Percentiles rank a stretch among this genome's conserved stretches.
phyloP scores from a whole-genome alignment of 106 monocot species.

The Gastrodia elata region DNA sequence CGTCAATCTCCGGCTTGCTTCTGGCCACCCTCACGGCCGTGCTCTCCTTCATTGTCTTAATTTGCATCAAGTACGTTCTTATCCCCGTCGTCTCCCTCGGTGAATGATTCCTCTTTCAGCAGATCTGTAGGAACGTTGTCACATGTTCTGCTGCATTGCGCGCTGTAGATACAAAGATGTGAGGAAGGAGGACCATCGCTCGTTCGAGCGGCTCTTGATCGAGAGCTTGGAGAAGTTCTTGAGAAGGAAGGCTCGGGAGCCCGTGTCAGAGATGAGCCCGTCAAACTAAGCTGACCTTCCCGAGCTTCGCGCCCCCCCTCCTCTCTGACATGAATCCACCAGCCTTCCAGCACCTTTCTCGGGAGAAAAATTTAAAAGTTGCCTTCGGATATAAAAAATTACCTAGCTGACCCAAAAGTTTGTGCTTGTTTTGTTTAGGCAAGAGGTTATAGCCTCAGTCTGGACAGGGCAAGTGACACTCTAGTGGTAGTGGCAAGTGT shows the following conservation, averaged over 20 bases:
- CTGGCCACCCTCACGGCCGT: no score
- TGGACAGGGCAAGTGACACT: no score
- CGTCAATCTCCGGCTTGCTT: no score
- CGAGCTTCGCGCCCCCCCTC: no score
- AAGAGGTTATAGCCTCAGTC: constrained; percentile 1
- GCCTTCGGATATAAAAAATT: no score
- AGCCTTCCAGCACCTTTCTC: no score
- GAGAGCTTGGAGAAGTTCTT: constrained; percentile 76
- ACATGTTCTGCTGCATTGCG: constrained; percentile 83
- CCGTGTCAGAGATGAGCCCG: constrained; percentile 36
- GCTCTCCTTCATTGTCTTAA: constrained; percentile 76
- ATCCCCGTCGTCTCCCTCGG: constrained; percentile 60
- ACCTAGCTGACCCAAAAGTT: no score
- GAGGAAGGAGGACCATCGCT: constrained; percentile 56
- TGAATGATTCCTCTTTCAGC: constrained; percentile 75
- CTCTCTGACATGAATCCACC: no score
- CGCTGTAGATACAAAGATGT: constrained; percentile 87
- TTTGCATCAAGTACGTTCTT: constrained; percentile 83
- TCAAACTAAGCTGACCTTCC: constrained; percentile 20
- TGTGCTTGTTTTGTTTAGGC: no score
- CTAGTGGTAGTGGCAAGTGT: no score
- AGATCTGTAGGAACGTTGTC: constrained; percentile 70
- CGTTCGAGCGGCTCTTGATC: constrained; percentile 67
- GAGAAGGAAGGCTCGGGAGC: constrained; percentile 67
- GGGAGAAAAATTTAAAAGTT: no score